Evolutionary conservation across 805 yeast genomes (phyloP).

Genomic region (Starmerella asiatica): DNA sequence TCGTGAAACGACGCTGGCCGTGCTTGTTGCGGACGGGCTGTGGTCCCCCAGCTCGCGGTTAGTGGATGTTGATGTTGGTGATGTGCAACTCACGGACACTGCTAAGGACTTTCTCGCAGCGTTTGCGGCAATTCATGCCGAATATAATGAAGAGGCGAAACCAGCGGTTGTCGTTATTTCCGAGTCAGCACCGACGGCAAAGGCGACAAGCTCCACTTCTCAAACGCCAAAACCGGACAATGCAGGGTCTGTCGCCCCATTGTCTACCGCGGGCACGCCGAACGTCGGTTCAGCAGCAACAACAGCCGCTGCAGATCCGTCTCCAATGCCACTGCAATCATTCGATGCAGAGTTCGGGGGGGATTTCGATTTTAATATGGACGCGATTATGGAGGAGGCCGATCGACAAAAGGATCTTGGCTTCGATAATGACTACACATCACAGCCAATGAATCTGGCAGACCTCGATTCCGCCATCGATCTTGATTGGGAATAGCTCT

Average conservation of each 20-base stretch:
- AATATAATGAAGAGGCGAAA: not conserved
- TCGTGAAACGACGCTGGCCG: slow-evolving; percentile 9
- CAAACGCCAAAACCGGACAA: no score
- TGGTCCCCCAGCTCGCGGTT: slow-evolving; percentile 1
- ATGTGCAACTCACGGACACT: not conserved
- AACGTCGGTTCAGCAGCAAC: not conserved
- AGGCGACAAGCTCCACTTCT: no score
- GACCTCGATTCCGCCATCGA: slow-evolving; percentile 23
- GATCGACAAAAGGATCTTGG: not conserved
- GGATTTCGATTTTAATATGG: not conserved
- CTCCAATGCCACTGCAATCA: not conserved
- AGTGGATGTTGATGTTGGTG: not conserved
- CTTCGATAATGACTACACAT: slow-evolving; percentile 16
- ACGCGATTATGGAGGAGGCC: not conserved
- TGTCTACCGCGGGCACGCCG: no score
- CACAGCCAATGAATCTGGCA: slow-evolving; percentile 22
- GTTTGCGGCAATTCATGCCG: slow-evolving; percentile 1
- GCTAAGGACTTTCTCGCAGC: slow-evolving; percentile 3
- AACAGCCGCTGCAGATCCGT: not conserved
- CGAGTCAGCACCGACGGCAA: not conserved
- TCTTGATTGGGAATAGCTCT: slow-evolving; percentile 19
- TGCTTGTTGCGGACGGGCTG: slow-evolving; percentile 14
- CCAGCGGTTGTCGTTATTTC: not conserved
- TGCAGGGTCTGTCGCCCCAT: not conserved
- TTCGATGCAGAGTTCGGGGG: not conserved